Conservation (phyloP, 169 alveolate species). For the Sarcocystis neurona region DNA sequence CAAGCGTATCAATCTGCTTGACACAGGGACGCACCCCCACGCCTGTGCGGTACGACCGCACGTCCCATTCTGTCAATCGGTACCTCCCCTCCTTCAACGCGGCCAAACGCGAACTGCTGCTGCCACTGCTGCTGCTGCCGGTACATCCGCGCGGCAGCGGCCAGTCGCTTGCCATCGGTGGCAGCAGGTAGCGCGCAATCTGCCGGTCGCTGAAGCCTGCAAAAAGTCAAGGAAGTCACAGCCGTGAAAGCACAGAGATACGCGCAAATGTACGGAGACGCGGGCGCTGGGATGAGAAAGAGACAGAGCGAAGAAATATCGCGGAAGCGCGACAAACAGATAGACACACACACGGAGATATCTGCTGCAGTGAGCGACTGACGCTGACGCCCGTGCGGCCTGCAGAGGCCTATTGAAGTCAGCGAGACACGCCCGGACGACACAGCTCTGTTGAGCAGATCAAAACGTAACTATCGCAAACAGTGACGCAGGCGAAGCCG, state of each 20-base stretch:
- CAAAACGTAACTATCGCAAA: no score
- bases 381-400: neutral
- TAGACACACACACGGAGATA: no score
- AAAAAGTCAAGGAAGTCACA: neutral
- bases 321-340: neutral
- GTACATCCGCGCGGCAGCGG: constrained; percentile 1
- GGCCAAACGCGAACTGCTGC: no score
- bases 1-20: constrained; percentile 86
- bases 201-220: constrained; percentile 82
- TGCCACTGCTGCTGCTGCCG: no score
- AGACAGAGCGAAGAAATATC: neutral
- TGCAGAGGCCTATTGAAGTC: no score
- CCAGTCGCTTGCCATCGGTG: neutral
- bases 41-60: constrained; percentile 71
- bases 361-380: neutral
- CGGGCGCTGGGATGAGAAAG: neutral
- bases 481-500: no score
- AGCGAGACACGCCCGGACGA: no score
- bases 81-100: neutral
- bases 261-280: neutral
- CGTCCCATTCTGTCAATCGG: constrained; percentile 70
- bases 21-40: constrained; percentile 75
- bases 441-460: no score
- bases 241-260: neutral
- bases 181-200: constrained; percentile 57